Conservation (phyloP, 306 rosid species). For the Biancaea sappan region DNA sequence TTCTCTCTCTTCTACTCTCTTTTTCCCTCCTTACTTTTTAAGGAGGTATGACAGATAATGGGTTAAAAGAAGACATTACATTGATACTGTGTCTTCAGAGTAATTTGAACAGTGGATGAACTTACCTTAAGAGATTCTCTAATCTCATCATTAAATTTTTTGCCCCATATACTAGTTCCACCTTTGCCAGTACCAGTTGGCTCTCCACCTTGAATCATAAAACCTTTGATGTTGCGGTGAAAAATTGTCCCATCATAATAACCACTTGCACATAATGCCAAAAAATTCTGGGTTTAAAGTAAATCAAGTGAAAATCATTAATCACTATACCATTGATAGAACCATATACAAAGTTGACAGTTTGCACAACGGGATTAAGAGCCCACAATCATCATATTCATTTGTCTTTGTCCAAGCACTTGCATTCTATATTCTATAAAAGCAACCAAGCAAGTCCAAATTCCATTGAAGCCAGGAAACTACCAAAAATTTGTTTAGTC, state of each 20-base stretch:
- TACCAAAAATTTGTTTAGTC: neutral
- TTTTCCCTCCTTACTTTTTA: neutral
- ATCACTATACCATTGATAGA: slow-evolving; percentile 11
- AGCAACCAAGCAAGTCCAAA: neutral
- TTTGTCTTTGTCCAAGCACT: neutral
- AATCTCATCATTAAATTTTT: slow-evolving; percentile 90
- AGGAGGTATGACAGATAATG: neutral
- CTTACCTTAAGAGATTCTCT: slow-evolving; percentile 89
- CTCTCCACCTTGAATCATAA: slow-evolving; percentile 99
- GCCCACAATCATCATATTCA: neutral
- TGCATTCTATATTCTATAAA: neutral
- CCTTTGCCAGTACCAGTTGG: slow-evolving; percentile 98
- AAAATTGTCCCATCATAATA: slow-evolving; percentile 94
- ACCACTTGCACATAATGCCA: slow-evolving; percentile 82
- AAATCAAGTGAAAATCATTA: slow-evolving; percentile 18
- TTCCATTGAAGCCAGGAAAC: neutral
- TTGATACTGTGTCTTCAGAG: neutral
- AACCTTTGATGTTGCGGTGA: slow-evolving; percentile 94
- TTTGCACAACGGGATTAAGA: neutral
- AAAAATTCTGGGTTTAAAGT: slow-evolving; percentile 65
- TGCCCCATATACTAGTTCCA: slow-evolving; percentile 95
- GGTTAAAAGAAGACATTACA: neutral
- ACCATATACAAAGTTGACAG: neutral
- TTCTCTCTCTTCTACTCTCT: neutral
- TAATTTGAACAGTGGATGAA: neutral